Evolutionary conservation across 2,329 filamentous ascomycete species (phyloP), one percentile per base, ranked within the genome.

Genomic region (Aphanocladium album): DNA sequence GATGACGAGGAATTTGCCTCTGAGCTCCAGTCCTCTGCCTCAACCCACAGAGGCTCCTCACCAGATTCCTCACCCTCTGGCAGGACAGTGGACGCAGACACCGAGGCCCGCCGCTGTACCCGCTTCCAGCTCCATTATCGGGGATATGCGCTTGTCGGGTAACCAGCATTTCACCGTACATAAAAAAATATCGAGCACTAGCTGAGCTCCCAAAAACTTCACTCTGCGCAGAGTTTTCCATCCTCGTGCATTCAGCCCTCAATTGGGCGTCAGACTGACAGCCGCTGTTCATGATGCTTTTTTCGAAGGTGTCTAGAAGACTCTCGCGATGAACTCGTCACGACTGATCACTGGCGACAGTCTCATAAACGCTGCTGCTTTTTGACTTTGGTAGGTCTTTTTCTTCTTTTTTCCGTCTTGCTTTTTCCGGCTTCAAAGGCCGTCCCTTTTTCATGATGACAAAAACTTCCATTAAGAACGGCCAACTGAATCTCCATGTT

Each of bases 401-500:
- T 30, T 43, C 39, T 30, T 33, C 33, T 54, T 57, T 57, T 35
- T 39, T 19, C 41, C 16, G 60, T 60, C 63, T 49, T 53, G 47
- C 60, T 67, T 65, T 54, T 65, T 41, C 61, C 61, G 30, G 56
- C 63, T 54, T 60, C 58, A 60, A 47, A 58, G 62, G 54, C 50
- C 37, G 60, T 52, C 51, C 54, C 50, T 53, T 62, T 68, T 66
- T 63, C 63, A 76, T 84, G 83, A 86, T 86, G 83, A 86, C 74
- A 76, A 63, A 76, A 66, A 70, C 76, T 82, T 74, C 70, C 47
- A 59, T 83, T 84, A 85, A 85, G 83, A 86, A 86, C 83, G 82
- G 83, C 83, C 83, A 84, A 83, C 83, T 81, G 81, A 86, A 84
- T 75, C 68, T 64, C 71, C 67, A 79, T 85, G 83, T 84, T 80